These are phyloP conservation scores for Drechslerella dactyloides DNA, from an alignment of 2,329 filamentous ascomycete genomes.

Conservation along the genomic window DNA sequence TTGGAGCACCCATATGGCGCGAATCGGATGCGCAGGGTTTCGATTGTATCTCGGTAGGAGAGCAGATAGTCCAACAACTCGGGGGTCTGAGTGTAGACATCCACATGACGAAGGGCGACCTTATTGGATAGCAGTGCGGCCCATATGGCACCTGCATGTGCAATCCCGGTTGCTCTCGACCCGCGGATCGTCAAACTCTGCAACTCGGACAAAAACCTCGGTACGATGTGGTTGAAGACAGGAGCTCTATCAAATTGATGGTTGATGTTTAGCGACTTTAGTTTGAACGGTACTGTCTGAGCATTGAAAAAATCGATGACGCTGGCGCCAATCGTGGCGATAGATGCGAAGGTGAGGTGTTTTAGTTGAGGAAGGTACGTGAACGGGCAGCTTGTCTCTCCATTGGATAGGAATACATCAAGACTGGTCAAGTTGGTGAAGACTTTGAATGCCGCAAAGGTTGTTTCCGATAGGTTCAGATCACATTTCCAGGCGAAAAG, in stretches of 20 bases:
- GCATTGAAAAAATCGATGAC: slow-evolving; percentile 26
- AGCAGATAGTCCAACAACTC: slow-evolving; percentile 15
- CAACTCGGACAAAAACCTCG: slow-evolving; percentile 20
- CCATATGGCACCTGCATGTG: slow-evolving; percentile 9
- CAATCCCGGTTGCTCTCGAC: background rate
- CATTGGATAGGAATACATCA: slow-evolving; percentile 1
- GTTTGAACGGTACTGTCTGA: slow-evolving; percentile 28
- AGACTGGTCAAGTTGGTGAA: slow-evolving; percentile 30
- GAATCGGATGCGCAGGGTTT: slow-evolving; percentile 1
- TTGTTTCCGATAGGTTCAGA: background rate
- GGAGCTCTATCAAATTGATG: background rate
- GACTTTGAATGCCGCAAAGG: slow-evolving; percentile 3
- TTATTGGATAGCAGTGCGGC: slow-evolving; percentile 6
- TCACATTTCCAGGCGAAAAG: background rate
- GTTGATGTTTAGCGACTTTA: slow-evolving; percentile 11
- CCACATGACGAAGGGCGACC: slow-evolving; percentile 4
- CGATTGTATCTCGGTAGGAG: slow-evolving; percentile 23
- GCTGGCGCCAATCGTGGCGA: background rate
- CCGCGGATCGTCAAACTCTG: slow-evolving; percentile 1
- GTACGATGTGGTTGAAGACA: slow-evolving; percentile 10
- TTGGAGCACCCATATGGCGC: slow-evolving; percentile 5
- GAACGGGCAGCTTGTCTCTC: background rate
- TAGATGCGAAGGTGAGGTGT: slow-evolving; percentile 7
- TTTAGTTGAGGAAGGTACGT: slow-evolving; percentile 24
- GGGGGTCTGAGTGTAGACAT: background rate